A percentile compares a stretch with the other conserved stretches of the same genome.
Conservation (phyloP, 2,329 filamentous ascomycete genomes). For the Pseudogymnoascus sp. region DNA sequence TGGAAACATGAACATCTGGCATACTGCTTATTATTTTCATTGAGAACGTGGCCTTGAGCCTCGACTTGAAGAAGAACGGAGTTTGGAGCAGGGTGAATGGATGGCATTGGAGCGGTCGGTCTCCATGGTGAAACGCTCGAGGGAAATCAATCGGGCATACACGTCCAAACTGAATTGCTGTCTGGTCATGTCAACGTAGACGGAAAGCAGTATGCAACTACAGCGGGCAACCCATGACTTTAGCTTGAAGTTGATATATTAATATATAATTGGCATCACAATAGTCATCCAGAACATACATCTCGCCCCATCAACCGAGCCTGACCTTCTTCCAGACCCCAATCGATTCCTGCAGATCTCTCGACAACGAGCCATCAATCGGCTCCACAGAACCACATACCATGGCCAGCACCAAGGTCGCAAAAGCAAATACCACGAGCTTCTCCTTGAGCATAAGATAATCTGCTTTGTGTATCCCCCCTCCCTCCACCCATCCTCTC, state of each 20-base stretch:
- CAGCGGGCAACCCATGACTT: not conserved
- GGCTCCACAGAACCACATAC: conserved; percentile 39
- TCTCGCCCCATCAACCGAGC: conserved; percentile 32
- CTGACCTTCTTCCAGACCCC: conserved; percentile 45
- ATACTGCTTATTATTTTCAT: conserved; percentile 5
- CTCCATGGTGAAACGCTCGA: not conserved
- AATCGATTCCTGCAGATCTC: conserved; percentile 48
- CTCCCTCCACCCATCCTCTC: conserved; percentile 47
- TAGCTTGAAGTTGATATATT: not conserved
- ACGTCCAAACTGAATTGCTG: not conserved
- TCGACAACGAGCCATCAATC: conserved; percentile 38
- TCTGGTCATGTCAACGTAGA: not conserved
- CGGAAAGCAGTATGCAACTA: not conserved
- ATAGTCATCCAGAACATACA: not conserved
- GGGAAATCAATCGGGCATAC: not conserved
- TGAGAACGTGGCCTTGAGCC: conserved; percentile 6
- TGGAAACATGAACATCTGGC: conserved; percentile 2
- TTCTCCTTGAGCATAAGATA: conserved; percentile 31
- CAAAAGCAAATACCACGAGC: conserved; percentile 37
- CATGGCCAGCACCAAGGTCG: conserved; percentile 39
- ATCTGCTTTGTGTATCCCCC: conserved; percentile 43
- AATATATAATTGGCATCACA: not conserved
- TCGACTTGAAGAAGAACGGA: not conserved
- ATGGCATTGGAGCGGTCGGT: not conserved
- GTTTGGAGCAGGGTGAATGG: not conserved